Base-by-base conservation (phyloP, 1,139 yeast genomes). In the Candida neerlandica region DNA sequence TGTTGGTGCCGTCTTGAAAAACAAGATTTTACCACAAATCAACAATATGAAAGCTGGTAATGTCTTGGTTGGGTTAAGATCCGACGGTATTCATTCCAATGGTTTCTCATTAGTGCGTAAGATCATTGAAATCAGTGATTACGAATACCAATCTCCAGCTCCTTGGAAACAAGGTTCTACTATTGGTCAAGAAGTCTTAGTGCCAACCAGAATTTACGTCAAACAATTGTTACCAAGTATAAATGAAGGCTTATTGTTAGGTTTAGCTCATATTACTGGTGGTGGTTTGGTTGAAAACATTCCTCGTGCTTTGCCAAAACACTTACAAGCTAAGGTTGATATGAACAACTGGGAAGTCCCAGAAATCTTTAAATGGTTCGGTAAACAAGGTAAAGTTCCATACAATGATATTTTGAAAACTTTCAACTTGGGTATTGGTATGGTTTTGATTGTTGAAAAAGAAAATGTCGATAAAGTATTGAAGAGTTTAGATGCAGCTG, bases 21-120 rank as follows among this genome's bases (percentile, higher is more conserved):
- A 76, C 55, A 80, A 82, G 57, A 82, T 94, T 48, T 77, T 95
- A 59, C 99, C 99, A 40, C 80, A 79, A 56, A 65, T 78, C 23
- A 71, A 78, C 26, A 76, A 72, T 47, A 89, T 95, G 95, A 63
- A 72, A 26, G 80, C 75, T 18, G 98, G 98, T 39, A 86, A 95
- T 67, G 84, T 90, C 7, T 69, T 95, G 47, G 75, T 95, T 48
- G 99, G 99, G 51, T 75, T 95, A 55, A 89, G 81, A 45, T 89
- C 98, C 14, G 88, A 88, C 63, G 99, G 99, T 60, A 81, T 90
- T 45, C 99, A 95, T 70, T 94, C 99, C 41, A 95, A 95, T 67
- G 99, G 99, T 1, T 95, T 86, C 71, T 92, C 98, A 6, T 80
- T 95, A 57, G 94, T 95, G n/a, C 88, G 99, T 73, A 94, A 89